These are phyloP conservation scores for Penicillium brasilianum DNA, from an alignment of 2,329 filamentous ascomycete species.

Conservation along the genomic window DNA sequence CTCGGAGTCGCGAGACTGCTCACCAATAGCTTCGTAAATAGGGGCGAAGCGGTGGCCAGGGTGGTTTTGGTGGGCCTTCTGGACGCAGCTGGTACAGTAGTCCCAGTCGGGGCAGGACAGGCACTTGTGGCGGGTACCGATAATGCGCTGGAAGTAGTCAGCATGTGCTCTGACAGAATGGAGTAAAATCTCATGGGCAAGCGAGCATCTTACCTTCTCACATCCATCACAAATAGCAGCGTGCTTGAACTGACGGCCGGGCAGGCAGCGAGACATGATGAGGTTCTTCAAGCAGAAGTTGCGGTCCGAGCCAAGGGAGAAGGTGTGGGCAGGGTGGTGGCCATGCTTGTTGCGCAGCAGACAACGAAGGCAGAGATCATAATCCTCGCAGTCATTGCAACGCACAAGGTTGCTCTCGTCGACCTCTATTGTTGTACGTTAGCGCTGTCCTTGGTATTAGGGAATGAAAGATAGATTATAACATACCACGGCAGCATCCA, in stretches of 20 bases:
- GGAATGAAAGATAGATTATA: background rate
- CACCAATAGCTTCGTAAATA: conserved; percentile 72
- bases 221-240: conserved; percentile 94
- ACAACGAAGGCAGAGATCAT: conserved; percentile 86
- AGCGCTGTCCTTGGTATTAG: conserved; percentile 21
- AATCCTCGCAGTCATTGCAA: conserved; percentile 84
- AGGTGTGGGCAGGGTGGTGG: conserved; percentile 86
- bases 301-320: conserved; percentile 59
- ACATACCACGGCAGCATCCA: conserved; percentile 66
- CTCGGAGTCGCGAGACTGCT: conserved; percentile 53
- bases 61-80: conserved; percentile 71
- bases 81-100: conserved; percentile 79
- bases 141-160: conserved; percentile 65
- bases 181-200: too few relatives aligned
- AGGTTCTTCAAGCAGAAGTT: conserved; percentile 65
- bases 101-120: conserved; percentile 97
- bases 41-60: conserved; percentile 86
- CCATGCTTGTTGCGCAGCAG: conserved; percentile 78
- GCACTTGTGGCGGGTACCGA: conserved; percentile 93
- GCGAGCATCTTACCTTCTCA: conserved; percentile 62
- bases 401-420: conserved; percentile 82
- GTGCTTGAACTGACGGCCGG: conserved; percentile 82
- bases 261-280: conserved; percentile 70
- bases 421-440: conserved; percentile 58
- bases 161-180: conserved; percentile 5